phyloP scores from a whole-genome alignment of 2,329 filamentous ascomycete genomes.

The Ascochyta rabiei region DNA sequence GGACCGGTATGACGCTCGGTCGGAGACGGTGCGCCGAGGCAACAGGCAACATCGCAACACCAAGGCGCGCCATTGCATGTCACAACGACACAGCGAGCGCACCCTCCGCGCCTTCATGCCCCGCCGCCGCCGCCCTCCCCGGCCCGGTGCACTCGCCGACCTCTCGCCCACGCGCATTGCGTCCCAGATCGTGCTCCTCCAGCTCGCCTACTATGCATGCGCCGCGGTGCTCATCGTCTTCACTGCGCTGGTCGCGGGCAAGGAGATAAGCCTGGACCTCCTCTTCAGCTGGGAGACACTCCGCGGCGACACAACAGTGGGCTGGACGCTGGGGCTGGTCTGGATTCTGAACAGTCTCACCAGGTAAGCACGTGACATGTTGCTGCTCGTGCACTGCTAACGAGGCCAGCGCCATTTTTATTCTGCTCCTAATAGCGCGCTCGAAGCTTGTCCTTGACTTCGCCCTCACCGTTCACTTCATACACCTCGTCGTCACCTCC shows the following conservation, averaged over 20 bases:
- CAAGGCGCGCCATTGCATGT: constrained; percentile 11
- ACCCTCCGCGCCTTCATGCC: constrained; percentile 51
- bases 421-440: constrained; percentile 82
- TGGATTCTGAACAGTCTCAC: constrained; percentile 71
- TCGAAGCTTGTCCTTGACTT: constrained; percentile 97
- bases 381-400: no score
- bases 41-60: constrained; percentile 26
- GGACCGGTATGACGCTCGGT: constrained; percentile 20
- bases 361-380: constrained; percentile 56
- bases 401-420: constrained; percentile 72
- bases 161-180: constrained; percentile 71
- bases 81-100: constrained; percentile 27
- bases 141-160: constrained; percentile 69
- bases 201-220: constrained; percentile 67
- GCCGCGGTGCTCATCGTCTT: constrained; percentile 69
- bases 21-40: constrained; percentile 17
- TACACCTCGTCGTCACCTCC: constrained; percentile 78
- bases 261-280: constrained; percentile 62
- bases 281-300: constrained; percentile 69
- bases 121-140: constrained; percentile 65
- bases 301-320: constrained; percentile 70
- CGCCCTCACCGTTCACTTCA: constrained; percentile 82
- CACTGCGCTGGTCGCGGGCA: constrained; percentile 69
- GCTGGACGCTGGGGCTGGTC: constrained; percentile 71
- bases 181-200: constrained; percentile 69